A percentile compares a stretch with the other conserved stretches of the same genome.
Evolutionary conservation across 2,329 filamentous ascomycete species (phyloP).

Genomic region (Cadophora luteo-olivacea): DNA sequence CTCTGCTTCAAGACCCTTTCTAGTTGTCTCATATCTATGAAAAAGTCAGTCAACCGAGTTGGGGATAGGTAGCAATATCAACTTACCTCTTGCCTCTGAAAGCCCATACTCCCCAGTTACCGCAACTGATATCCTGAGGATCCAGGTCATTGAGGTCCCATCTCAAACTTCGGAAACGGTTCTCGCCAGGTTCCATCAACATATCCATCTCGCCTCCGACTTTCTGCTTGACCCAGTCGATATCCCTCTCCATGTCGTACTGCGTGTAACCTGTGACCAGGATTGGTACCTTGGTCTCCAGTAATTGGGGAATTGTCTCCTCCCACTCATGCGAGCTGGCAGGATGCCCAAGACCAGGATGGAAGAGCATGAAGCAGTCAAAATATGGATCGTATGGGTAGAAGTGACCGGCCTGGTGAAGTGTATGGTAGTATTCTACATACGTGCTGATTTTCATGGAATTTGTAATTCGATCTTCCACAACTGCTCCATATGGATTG

Average conservation of each 20-base stretch:
- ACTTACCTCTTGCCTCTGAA: constrained; percentile 94
- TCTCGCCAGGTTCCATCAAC: constrained; percentile 90
- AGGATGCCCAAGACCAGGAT: constrained; percentile 93
- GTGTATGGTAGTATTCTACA: constrained; percentile 97
- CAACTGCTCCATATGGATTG: constrained; percentile 93
- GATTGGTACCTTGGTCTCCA: constrained; percentile 95
- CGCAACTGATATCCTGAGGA: constrained; percentile 90
- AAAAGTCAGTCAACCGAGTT: constrained; percentile 24
- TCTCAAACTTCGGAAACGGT: constrained; percentile 87
- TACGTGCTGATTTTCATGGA: constrained; percentile 97
- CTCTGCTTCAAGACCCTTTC: constrained; percentile 28
- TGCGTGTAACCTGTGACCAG: constrained; percentile 96
- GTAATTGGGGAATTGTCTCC: constrained; percentile 83
- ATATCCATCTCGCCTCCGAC: constrained; percentile 91
- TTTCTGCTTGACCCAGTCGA: constrained; percentile 86
- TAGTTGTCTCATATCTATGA: constrained; percentile 45
- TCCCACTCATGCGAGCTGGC: constrained; percentile 94
- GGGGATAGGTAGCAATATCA: background rate
- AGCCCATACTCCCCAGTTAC: constrained; percentile 97
- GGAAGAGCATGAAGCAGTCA: constrained; percentile 96
- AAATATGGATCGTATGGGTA: constrained; percentile 97
- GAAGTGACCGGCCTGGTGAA: constrained; percentile 90
- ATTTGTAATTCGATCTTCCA: constrained; percentile 88
- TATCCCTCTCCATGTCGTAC: constrained; percentile 91
- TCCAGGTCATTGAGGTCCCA: constrained; percentile 98